A percentile compares a stretch with the other conserved stretches of the same genome.
phyloP scores from a whole-genome alignment of 2,329 filamentous ascomycete genomes.

The Aureobasidium musti region DNA sequence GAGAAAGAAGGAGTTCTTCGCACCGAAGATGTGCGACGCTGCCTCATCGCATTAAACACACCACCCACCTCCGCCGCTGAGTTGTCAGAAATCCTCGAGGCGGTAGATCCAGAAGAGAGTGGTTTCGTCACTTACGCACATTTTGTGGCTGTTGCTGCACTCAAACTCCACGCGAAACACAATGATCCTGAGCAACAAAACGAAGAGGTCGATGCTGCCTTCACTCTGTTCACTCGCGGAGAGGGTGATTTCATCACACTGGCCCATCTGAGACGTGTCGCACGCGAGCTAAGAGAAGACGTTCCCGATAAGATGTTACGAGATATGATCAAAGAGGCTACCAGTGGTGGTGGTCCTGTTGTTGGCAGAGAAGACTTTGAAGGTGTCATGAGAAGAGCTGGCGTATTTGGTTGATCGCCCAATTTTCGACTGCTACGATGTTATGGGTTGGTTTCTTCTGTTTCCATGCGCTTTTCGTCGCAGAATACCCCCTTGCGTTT shows the following conservation, averaged over 20 bases:
- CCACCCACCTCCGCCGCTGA: slow-evolving; percentile 65
- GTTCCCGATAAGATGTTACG: slow-evolving; percentile 78
- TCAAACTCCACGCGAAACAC: slow-evolving; percentile 66
- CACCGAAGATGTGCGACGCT: slow-evolving; percentile 50
- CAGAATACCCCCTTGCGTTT: slow-evolving; percentile 17
- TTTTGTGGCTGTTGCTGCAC: slow-evolving; percentile 84
- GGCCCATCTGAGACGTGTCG: slow-evolving; percentile 74
- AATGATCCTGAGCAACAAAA: slow-evolving; percentile 53
- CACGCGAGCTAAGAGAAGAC: slow-evolving; percentile 78
- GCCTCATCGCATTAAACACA: slow-evolving; percentile 71
- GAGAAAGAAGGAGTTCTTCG: slow-evolving; percentile 60
- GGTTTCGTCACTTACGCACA: slow-evolving; percentile 77
- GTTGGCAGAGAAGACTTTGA: slow-evolving; percentile 82
- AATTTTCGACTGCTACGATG: not conserved
- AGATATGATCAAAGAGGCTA: slow-evolving; percentile 92
- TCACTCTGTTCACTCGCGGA: slow-evolving; percentile 71
- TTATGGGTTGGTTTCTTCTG: not conserved
- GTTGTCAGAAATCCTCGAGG: slow-evolving; percentile 72
- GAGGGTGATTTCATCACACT: slow-evolving; percentile 70
- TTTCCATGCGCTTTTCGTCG: slow-evolving; percentile 1
- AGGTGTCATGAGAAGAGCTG: slow-evolving; percentile 79
- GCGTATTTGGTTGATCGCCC: slow-evolving; percentile 68
- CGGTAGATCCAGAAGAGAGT: slow-evolving; percentile 79
- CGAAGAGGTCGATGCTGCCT: slow-evolving; percentile 79
- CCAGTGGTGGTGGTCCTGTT: slow-evolving; percentile 69